Percentiles rank a stretch among this genome's conserved stretches.
These are phyloP conservation scores for Melaleuca quinquenervia DNA, from an alignment of 345 rosid genomes.

Conservation along the genomic window DNA sequence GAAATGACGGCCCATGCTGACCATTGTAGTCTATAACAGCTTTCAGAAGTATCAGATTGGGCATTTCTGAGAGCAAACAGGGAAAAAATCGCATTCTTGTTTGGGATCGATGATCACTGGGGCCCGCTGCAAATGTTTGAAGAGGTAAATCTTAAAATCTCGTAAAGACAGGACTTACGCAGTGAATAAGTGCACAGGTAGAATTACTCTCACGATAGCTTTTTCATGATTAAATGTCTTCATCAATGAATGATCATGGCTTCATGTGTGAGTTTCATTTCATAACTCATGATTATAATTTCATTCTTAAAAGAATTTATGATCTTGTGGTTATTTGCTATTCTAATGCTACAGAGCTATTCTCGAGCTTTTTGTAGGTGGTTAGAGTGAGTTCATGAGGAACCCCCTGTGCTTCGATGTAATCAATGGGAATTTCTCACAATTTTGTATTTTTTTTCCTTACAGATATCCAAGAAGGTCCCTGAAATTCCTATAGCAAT, in stretches of 20 bases:
- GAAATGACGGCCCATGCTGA: slow-evolving; percentile 1
- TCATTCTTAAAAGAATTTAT: neutral
- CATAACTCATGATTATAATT: neutral
- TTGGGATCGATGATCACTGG: slow-evolving; percentile 79
- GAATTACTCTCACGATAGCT: neutral
- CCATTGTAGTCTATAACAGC: slow-evolving; percentile 27
- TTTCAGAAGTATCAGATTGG: slow-evolving; percentile 66
- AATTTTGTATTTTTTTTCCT: neutral
- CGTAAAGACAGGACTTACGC: neutral
- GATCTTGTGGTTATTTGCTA: neutral
- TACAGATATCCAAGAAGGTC: slow-evolving; percentile 49
- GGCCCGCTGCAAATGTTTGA: slow-evolving; percentile 65
- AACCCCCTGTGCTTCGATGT: neutral
- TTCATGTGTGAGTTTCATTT: neutral
- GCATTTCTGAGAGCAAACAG: slow-evolving; percentile 47
- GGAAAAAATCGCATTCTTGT: slow-evolving; percentile 56
- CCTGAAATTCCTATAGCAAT: slow-evolving; percentile 41
- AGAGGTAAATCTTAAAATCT: slow-evolving; percentile 30
- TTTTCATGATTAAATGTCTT: neutral
- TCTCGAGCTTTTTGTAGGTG: neutral
- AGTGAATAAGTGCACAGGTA: neutral
- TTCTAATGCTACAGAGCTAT: neutral
- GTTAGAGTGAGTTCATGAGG: neutral
- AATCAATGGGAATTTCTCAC: neutral
- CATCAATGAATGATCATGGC: neutral